A percentile compares a stretch with the other conserved stretches of the same genome.
Conservation (phyloP, 495 filamentous ascomycete species). For the Aspergillus homomorphus region DNA sequence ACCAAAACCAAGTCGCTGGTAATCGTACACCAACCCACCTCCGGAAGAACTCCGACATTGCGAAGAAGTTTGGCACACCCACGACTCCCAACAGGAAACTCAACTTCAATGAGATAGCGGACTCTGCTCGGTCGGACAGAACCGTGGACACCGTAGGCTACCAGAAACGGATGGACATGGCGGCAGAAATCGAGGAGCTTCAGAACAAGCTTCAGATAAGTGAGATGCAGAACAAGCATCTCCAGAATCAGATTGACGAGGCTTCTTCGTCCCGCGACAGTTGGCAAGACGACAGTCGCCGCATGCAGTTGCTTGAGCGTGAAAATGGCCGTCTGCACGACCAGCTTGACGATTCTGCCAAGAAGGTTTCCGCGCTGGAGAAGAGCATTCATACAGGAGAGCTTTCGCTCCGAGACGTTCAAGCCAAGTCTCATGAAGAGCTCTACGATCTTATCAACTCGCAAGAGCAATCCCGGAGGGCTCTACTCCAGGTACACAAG, state of each 20-base stretch:
- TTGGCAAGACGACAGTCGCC: slow-evolving; percentile 76
- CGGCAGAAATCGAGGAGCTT: slow-evolving; percentile 84
- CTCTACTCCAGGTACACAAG: slow-evolving; percentile 79
- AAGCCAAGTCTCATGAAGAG: slow-evolving; percentile 92
- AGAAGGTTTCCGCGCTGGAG: slow-evolving; percentile 89
- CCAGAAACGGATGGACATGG: slow-evolving; percentile 87
- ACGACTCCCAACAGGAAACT: slow-evolving; percentile 73
- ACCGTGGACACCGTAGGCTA: slow-evolving; percentile 88
- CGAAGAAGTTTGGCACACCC: slow-evolving; percentile 67
- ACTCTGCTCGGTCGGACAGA: slow-evolving; percentile 82
- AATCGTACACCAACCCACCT: slow-evolving; percentile 75
- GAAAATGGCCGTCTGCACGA: slow-evolving; percentile 92
- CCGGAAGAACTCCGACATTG: slow-evolving; percentile 65
- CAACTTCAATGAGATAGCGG: slow-evolving; percentile 58
- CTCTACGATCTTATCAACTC: slow-evolving; percentile 90
- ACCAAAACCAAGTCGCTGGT: slow-evolving; percentile 73
- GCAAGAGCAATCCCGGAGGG: slow-evolving; percentile 84
- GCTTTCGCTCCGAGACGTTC: slow-evolving; percentile 84
- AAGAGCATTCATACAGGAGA: slow-evolving; percentile 85
- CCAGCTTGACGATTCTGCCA: slow-evolving; percentile 89
- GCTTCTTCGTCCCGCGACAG: slow-evolving; percentile 54
- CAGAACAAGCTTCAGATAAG: slow-evolving; percentile 94
- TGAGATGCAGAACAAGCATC: slow-evolving; percentile 93
- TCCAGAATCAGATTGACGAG: slow-evolving; percentile 82
- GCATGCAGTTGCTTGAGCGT: slow-evolving; percentile 87